Conservation (phyloP, 2,329 filamentous ascomycete genomes). For the Mycosphaerella sp. region DNA sequence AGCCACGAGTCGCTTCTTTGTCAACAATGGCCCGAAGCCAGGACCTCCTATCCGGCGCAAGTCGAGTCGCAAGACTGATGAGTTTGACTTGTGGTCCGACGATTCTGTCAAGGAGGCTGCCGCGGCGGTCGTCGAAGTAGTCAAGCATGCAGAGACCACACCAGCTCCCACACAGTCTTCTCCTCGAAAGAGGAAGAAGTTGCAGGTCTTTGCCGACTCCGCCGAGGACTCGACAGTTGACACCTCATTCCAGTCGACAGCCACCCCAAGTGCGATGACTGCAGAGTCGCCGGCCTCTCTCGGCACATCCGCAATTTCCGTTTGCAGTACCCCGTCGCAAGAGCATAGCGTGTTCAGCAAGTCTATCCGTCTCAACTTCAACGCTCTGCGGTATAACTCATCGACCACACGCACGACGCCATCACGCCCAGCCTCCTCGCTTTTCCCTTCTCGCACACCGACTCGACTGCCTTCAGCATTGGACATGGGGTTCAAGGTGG, state of each 20-base stretch:
- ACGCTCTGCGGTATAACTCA: slow-evolving; percentile 17
- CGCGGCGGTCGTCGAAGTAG: slow-evolving; percentile 25
- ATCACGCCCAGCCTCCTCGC: slow-evolving; percentile 14
- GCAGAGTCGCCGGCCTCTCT: slow-evolving; percentile 10
- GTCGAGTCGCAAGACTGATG: slow-evolving; percentile 32
- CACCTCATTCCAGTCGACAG: slow-evolving; percentile 1
- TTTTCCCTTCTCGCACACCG: slow-evolving; percentile 8
- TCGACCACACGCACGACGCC: slow-evolving; percentile 6
- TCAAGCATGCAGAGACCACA: slow-evolving; percentile 18
- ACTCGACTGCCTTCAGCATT: neutral
- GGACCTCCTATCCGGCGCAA: slow-evolving; percentile 38
- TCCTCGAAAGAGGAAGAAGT: slow-evolving; percentile 28
- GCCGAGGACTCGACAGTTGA: neutral
- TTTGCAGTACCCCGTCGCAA: slow-evolving; percentile 14
- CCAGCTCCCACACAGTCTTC: slow-evolving; percentile 15
- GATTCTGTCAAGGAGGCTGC: slow-evolving; percentile 43
- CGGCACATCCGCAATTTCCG: slow-evolving; percentile 26
- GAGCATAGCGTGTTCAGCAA: slow-evolving; percentile 23
- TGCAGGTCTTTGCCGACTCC: slow-evolving; percentile 24
- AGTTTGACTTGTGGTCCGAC: slow-evolving; percentile 45
- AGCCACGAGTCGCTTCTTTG: slow-evolving; percentile 44
- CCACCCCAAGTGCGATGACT: slow-evolving; percentile 9
- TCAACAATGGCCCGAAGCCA: slow-evolving; percentile 30
- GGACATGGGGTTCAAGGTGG: neutral
- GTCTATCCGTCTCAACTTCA: slow-evolving; percentile 21